Base-by-base conservation (phyloP, 1,284 basidiomycete species). In the Ganoderma leucocontextum region DNA sequence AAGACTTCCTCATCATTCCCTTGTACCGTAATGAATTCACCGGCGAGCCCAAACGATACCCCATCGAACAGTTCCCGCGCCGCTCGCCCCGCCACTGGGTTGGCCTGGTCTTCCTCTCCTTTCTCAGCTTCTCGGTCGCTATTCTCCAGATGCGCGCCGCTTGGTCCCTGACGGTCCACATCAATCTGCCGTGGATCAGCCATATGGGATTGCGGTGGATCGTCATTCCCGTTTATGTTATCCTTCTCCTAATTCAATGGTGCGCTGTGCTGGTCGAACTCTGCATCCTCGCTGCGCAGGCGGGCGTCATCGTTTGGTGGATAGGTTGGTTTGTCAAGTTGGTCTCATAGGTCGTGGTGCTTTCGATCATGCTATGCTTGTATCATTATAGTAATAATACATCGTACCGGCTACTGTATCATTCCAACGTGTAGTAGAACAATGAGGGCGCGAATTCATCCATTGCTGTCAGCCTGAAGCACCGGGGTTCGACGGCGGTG, bases 11-110 rank as follows among this genome's bases (percentile, higher is more conserved):
- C 70, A 91, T 93, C 73, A 87, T 94, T 70, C 92, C 92, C 10
- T 85, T 91, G 74, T 93, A 93, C 74, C 86, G 92, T 53, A 92
- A 93, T 77, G 91, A 93, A 74, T 93, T 93, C 76, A 93, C 91
- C 0, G 91, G 91, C 49, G 90, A 92, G 80, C 67, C 87, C 47
- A 90, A 91, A 72, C 83, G 88, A 74, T 93, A 92, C 75, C 83
- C 82, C 5, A 87, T 93, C 74, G 76, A 78, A 44, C 77, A 75
- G 1, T 78, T 93, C 60, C 91, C 91, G n/a, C 79, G 75, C 66
- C 88, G 91, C 33, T 90, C 91, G 2, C 72, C 86, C 64, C 85
- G 83, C 2, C 92, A 93, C 72, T 93, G 91, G 91, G 72, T 89
- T 22, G 87, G 84, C 9, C 82, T 93, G 22, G 72, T 85, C 13